Evolutionary conservation across 306 rosid genomes (phyloP).

Genomic region (Fragaria nilgerrensis): DNA sequence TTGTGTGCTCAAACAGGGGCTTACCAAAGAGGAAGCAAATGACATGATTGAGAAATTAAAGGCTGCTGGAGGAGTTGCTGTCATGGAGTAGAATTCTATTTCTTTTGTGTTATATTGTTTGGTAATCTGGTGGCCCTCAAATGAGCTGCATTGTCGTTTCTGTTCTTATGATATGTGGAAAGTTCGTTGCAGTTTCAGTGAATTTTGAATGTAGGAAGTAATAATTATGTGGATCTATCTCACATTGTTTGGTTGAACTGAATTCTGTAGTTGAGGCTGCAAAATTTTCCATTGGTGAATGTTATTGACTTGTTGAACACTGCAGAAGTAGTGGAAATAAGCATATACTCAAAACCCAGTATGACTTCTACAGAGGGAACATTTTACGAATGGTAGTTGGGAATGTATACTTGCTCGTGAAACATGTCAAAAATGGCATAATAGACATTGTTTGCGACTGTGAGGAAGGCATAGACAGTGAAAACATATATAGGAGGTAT

Average conservation of each 20-base stretch:
- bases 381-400: no score
- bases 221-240: not conserved
- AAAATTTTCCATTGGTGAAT: not conserved
- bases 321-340: not conserved
- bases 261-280: not conserved
- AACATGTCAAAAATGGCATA: not conserved
- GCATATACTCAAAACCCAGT: not conserved
- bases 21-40: conserved; percentile 37
- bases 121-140: not conserved
- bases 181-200: not conserved
- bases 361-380: not conserved
- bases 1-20: conserved; percentile 33
- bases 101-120: not conserved
- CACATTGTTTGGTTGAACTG: conserved; percentile 1
- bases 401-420: no score
- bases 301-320: not conserved
- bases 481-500: not conserved
- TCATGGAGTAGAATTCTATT: conserved; percentile 21
- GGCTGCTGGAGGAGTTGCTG: conserved; percentile 40
- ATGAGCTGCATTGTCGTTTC: not conserved
- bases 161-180: not conserved
- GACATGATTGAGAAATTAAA: conserved; percentile 32
- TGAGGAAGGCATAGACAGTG: not conserved
- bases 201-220: not conserved
- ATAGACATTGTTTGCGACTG: not conserved